Conservation (phyloP, 441 rosid species). For the Jatropha podagrica region DNA sequence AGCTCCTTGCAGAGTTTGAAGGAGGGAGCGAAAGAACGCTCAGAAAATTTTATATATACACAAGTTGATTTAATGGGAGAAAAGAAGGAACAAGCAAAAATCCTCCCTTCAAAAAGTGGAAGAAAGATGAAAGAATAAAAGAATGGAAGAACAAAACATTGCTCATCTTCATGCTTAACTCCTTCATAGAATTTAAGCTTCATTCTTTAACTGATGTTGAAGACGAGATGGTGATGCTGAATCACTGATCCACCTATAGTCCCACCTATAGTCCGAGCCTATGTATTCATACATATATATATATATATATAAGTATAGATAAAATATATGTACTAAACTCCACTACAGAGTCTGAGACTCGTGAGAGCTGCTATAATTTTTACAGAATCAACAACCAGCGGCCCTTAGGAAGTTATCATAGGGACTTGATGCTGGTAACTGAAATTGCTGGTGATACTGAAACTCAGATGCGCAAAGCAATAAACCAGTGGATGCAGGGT, state of each 20-base stretch:
- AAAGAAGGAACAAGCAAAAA: background rate
- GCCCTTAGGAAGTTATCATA: conserved; percentile 73
- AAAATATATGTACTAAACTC: background rate
- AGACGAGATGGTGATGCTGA: background rate
- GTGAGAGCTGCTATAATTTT: background rate
- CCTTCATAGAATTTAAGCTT: too few relatives aligned
- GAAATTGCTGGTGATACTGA: conserved; percentile 53
- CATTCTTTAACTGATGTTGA: background rate
- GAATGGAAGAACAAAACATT: too few relatives aligned
- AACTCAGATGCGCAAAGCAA: conserved; percentile 49
- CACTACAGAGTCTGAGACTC: background rate
- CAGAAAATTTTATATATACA: background rate
- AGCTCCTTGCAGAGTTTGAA: background rate
- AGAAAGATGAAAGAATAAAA: background rate
- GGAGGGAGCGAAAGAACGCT: background rate
- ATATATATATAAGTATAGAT: too few relatives aligned
- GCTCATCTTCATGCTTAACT: too few relatives aligned
- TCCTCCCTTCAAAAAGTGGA: background rate
- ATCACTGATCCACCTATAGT: background rate
- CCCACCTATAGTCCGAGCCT: too few relatives aligned
- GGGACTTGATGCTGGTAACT: conserved; percentile 72
- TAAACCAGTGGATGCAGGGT: conserved; percentile 27
- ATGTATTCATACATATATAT: too few relatives aligned
- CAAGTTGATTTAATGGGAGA: background rate
- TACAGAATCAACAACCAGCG: conserved; percentile 57